Conservation (phyloP, 176 grass and related monocot species). For the Triticum turgidum region DNA sequence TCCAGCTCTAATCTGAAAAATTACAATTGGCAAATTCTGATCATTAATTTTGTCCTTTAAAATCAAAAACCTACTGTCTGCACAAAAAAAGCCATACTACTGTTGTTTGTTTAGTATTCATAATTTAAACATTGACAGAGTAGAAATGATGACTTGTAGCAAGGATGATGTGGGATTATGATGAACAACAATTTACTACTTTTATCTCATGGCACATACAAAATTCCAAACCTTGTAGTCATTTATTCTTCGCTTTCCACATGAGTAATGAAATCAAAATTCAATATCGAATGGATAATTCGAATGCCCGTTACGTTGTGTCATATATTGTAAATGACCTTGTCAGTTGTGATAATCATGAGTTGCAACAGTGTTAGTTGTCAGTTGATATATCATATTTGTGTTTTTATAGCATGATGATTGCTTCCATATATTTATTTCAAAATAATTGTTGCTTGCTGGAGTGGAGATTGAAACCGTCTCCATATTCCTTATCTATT, state of each 20-base stretch:
- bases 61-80: neutral
- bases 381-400: no score
- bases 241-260: neutral
- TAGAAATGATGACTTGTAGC: neutral
- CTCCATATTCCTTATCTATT: neutral
- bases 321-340: neutral
- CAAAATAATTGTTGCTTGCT: neutral
- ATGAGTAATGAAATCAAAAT: neutral
- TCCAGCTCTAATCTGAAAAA: neutral
- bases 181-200: neutral
- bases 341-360: neutral
- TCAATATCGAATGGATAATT: neutral
- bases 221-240: neutral
- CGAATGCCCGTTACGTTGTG: neutral
- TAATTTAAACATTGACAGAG: neutral
- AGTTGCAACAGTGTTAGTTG: neutral
- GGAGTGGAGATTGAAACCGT: slow-evolving; percentile 1
- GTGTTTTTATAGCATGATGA: neutral
- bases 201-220: neutral
- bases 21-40: neutral
- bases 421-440: neutral
- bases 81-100: neutral
- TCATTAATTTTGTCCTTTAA: neutral
- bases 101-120: neutral
- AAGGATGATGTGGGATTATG: neutral